phyloP scores from a whole-genome alignment of 1,139 yeast genomes.

The Yamadazyma blattariae region DNA sequence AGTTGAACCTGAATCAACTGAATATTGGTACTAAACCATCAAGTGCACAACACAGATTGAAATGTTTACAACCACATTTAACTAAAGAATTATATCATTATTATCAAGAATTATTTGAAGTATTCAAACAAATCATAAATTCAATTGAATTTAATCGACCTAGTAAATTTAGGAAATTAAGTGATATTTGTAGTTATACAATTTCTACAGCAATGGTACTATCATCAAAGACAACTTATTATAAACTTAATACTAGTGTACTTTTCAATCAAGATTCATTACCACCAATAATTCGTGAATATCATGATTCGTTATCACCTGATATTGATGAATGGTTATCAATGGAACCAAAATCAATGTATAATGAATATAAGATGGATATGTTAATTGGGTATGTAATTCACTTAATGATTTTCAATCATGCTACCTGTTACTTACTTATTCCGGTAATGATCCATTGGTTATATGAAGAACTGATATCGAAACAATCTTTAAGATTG shows the following conservation, averaged over 20 bases:
- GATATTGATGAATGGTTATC: conserved; percentile 41
- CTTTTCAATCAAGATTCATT: conserved; percentile 32
- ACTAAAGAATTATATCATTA: conserved; percentile 24
- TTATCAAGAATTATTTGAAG: conserved; percentile 29
- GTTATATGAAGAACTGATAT: conserved; percentile 27
- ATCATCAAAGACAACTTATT: conserved; percentile 34
- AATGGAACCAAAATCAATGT: conserved; percentile 26
- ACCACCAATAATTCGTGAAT: conserved; percentile 20
- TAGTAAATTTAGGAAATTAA: conserved; percentile 12
- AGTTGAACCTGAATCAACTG: too few species aligned
- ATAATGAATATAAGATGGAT: conserved; percentile 19
- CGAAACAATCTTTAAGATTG: conserved; percentile 1
- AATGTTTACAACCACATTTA: conserved; percentile 22
- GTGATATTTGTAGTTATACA: conserved; percentile 26
- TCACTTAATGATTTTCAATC: conserved; percentile 31
- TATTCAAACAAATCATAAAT: conserved; percentile 23
- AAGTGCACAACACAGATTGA: conserved; percentile 24
- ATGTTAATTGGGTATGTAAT: conserved; percentile 34
- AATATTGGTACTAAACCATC: conserved; percentile 17
- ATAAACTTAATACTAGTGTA: conserved; percentile 27
- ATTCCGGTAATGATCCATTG: conserved; percentile 38
- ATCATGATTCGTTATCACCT: conserved; percentile 23
- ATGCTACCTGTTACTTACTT: conserved; percentile 25
- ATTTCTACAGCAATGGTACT: conserved; percentile 34
- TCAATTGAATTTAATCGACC: conserved; percentile 8